Percentiles rank a stretch among this genome's conserved stretches.
phyloP scores from a whole-genome alignment of 2,329 filamentous ascomycete species.

The Chalaropsis ovoidea region DNA sequence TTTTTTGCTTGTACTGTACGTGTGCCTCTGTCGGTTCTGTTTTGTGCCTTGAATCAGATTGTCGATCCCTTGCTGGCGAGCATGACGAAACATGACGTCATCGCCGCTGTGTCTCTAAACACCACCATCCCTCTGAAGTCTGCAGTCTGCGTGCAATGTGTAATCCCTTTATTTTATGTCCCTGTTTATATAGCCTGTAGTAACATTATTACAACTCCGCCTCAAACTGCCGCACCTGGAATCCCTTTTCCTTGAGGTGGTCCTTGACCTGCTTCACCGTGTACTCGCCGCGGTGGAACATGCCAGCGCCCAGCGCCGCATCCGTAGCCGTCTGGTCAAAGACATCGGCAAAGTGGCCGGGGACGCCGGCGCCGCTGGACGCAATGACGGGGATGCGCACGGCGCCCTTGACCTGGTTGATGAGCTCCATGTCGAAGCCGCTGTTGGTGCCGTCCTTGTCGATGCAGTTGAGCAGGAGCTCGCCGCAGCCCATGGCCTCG shows the following conservation, averaged over 20 bases:
- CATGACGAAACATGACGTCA: neutral
- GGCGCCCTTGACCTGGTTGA: slow-evolving; percentile 75
- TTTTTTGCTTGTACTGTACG: neutral
- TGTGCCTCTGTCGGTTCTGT: neutral
- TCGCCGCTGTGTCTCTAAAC: neutral
- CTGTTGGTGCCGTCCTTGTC: slow-evolving; percentile 91
- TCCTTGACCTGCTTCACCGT: slow-evolving; percentile 92
- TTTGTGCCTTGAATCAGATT: neutral
- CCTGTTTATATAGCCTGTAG: neutral
- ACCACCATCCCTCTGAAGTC: too few relatives aligned
- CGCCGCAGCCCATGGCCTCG: slow-evolving; percentile 89
- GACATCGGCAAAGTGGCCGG: slow-evolving; percentile 80
- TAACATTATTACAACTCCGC: slow-evolving; percentile 35
- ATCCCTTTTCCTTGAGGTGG: slow-evolving; percentile 56
- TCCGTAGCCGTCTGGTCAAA: slow-evolving; percentile 79
- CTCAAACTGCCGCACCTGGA: slow-evolving; percentile 74
- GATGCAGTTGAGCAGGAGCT: slow-evolving; percentile 94
- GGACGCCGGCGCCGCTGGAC: slow-evolving; percentile 81
- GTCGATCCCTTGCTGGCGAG: neutral
- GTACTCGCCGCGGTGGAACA: slow-evolving; percentile 95
- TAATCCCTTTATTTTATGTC: neutral
- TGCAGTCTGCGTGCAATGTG: neutral
- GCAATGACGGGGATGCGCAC: slow-evolving; percentile 91
- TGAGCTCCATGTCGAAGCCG: slow-evolving; percentile 88
- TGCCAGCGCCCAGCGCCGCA: slow-evolving; percentile 87